Base-by-base conservation (phyloP, 2,329 filamentous ascomycete species). In the Periconia digitata region DNA sequence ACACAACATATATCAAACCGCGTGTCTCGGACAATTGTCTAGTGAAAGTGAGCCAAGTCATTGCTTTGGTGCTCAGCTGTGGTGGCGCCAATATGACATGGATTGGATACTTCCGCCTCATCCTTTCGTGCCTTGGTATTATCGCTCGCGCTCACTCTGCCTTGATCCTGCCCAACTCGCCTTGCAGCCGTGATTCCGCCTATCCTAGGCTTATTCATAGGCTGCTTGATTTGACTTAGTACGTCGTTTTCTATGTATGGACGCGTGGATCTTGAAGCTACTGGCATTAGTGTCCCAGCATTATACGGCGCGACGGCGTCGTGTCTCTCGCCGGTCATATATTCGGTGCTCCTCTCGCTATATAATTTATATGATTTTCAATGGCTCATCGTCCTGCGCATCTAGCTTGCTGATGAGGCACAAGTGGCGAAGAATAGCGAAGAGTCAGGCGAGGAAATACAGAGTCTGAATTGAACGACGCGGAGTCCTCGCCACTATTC, bases 61-160 rank as follows among this genome's bases (percentile, higher is more conserved):
- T 79, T 0, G 75, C 71, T 0, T 80, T 82, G 47, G 76, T 77
- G 41, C 61, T 82, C 1, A 73, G 82, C 61, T 80, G 82, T 40
- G 79, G 78, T 0, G 78, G 78, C 0, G 74, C 81, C 5, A 75
- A 82, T 39, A 69, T 83, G 0, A 74, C 76, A 1, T 83, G 79
- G 79, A 80, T 77, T 0, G 52, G 80, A 0, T 81, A 82, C 51
- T 78, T 81, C 76, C 72, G 81, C 0, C 72, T 78, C 3, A 76
- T 81, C 0, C 55, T 82, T 6, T 80, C 77, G 0, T 80, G 78
- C 34, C 77, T 79, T 0, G 79, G 78, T 0, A 79, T 81, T 44
- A 77, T 81, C 79, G 0, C 80, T 78, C 6, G 70, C 74, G 0
- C 79, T 81, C 44, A 78, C 79, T 0, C 75, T 82, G 15, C 67